A percentile compares a stretch with the other conserved stretches of the same genome.
These are phyloP conservation scores for Penicillium angulare DNA, from an alignment of 495 filamentous ascomycete species.

Conservation along the genomic window DNA sequence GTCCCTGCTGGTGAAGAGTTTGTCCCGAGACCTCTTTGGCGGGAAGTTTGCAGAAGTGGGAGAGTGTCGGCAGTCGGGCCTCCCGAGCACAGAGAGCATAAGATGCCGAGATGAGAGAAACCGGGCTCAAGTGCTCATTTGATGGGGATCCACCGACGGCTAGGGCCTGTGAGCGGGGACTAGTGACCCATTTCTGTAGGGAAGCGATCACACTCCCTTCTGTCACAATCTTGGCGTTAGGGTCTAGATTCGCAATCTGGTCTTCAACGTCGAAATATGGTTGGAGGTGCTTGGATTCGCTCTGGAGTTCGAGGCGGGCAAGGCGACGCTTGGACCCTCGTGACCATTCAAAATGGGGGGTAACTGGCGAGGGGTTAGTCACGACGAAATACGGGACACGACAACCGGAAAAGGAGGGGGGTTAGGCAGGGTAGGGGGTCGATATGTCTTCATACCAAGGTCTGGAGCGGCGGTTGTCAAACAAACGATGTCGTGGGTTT, in stretches of 20 bases:
- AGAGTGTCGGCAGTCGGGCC: slow-evolving; percentile 39
- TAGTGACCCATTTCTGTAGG: slow-evolving; percentile 40
- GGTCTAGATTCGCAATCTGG: slow-evolving; percentile 34
- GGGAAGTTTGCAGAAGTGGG: slow-evolving; percentile 43
- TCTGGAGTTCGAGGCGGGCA: slow-evolving; percentile 40
- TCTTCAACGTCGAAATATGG: slow-evolving; percentile 43
- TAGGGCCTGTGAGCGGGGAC: slow-evolving; percentile 37
- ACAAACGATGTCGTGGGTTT: slow-evolving; percentile 34
- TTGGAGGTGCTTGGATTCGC: slow-evolving; percentile 42
- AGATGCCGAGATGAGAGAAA: slow-evolving; percentile 39
- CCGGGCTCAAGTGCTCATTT: slow-evolving; percentile 26
- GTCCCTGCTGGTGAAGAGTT: slow-evolving; percentile 32
- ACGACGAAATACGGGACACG: neutral
- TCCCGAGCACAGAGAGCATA: slow-evolving; percentile 36
- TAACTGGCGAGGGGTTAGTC: slow-evolving; percentile 22
- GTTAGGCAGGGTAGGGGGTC: neutral
- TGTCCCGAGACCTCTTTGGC: slow-evolving; percentile 20
- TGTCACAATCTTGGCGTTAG: slow-evolving; percentile 28
- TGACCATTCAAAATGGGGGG: slow-evolving; percentile 31
- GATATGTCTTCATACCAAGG: slow-evolving; percentile 28
- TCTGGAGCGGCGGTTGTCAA: slow-evolving; percentile 37
- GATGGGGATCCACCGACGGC: slow-evolving; percentile 37
- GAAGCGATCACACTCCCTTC: slow-evolving; percentile 35
- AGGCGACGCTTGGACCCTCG: slow-evolving; percentile 39
- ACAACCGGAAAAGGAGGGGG: too few species aligned